Evolutionary conservation across 1,284 basidiomycete species (phyloP).

Genomic region (Termitomyces sp.): DNA sequence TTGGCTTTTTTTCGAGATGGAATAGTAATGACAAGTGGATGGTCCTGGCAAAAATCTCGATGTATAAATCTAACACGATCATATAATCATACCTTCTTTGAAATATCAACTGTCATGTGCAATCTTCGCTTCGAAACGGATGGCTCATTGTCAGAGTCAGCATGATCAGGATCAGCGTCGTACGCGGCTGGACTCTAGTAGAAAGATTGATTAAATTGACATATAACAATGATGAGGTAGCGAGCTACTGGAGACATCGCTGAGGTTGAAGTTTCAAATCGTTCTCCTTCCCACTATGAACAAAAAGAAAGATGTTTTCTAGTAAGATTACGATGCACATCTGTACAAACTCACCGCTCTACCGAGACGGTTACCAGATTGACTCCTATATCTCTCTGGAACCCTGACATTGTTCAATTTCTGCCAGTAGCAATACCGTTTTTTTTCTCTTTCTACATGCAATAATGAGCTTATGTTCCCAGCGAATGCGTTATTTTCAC

Average conservation of each 20-base stretch:
- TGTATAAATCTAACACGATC: not conserved
- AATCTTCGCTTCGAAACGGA: constrained; percentile 11
- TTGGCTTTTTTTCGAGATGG: constrained; percentile 11
- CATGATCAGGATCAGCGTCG: not conserved
- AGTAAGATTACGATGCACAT: not conserved
- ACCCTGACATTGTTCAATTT: not conserved
- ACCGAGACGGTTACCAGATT: not conserved
- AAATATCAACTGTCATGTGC: constrained; percentile 9
- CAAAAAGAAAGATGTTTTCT: not conserved
- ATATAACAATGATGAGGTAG: not conserved
- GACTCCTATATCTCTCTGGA: not conserved
- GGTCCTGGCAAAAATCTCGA: constrained; percentile 4
- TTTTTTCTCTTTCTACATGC: not conserved
- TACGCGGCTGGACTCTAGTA: not conserved
- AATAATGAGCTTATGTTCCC: not conserved
- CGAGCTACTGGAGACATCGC: not conserved
- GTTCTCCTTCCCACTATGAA: not conserved
- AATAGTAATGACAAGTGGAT: constrained; percentile 1
- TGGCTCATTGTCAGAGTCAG: constrained; percentile 5
- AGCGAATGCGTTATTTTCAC: not conserved
- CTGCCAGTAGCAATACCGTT: not conserved
- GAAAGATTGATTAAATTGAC: not conserved
- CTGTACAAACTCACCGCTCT: not conserved
- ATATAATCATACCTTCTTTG: constrained; percentile 17
- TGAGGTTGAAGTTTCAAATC: too few species aligned